Percentiles rank a stretch among this genome's conserved stretches.
phyloP scores from a whole-genome alignment of 129 eudicot species.

The Pittosporum tobira region DNA sequence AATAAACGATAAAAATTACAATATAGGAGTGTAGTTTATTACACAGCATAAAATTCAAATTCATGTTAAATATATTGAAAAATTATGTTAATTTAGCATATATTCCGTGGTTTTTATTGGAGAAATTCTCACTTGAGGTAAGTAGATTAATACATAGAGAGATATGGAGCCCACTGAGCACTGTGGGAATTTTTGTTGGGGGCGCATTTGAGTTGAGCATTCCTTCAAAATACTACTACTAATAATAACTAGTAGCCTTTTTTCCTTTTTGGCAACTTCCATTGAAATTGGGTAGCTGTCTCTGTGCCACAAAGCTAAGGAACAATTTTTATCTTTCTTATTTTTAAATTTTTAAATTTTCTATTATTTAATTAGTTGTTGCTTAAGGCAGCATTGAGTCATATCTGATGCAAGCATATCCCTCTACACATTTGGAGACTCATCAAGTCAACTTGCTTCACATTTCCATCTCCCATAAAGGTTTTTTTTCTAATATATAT shows the following conservation, averaged over 20 bases:
- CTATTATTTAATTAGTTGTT: conserved; percentile 12
- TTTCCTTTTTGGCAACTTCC: conserved; percentile 18
- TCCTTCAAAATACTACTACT: conserved; percentile 14
- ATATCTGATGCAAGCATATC: conserved; percentile 28
- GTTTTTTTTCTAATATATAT: background rate
- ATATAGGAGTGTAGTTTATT: too few species aligned
- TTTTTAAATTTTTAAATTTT: background rate
- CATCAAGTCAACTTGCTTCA: conserved; percentile 9
- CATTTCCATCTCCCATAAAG: background rate
- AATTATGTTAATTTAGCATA: too few species aligned
- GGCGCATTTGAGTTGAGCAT: conserved; percentile 17
- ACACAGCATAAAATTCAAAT: too few species aligned
- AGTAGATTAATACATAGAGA: background rate
- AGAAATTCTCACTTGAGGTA: conserved; percentile 34
- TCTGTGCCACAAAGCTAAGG: background rate
- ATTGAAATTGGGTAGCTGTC: conserved; percentile 46
- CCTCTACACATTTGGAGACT: background rate
- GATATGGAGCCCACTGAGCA: conserved; percentile 34
- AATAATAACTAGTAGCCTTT: conserved; percentile 19
- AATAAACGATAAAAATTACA: too few species aligned
- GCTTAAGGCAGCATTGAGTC: conserved; percentile 35
- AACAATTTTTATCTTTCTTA: background rate
- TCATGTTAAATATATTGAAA: too few species aligned
- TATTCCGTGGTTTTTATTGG: too few species aligned
- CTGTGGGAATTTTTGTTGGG: conserved; percentile 26